phyloP scores from a whole-genome alignment of 768 basidiomycete genomes.

The Naganishia vishniacii region DNA sequence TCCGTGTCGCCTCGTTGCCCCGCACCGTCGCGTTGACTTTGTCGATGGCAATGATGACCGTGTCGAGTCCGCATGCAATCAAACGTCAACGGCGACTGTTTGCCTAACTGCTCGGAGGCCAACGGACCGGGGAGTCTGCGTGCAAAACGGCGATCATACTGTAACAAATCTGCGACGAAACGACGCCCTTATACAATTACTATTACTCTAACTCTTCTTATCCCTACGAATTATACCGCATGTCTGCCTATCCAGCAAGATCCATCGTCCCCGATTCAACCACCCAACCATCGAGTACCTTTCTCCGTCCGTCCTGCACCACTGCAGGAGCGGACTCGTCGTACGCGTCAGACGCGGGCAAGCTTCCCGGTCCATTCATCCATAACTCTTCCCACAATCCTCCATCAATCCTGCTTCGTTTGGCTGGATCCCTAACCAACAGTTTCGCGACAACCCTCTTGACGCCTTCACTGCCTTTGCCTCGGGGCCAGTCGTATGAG shows the following conservation, averaged over 20 bases:
- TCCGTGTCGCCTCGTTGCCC: too few species aligned
- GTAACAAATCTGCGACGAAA: too few species aligned
- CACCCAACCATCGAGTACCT: constrained; percentile 12
- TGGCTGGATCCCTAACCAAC: constrained; percentile 62
- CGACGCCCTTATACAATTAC: constrained; percentile 11
- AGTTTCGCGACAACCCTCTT: constrained; percentile 58
- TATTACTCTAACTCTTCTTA: background rate
- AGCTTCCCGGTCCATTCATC: constrained; percentile 49
- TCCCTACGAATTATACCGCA: too few species aligned
- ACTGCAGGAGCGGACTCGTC: background rate
- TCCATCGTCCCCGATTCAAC: background rate
- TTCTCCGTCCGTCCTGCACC: background rate
- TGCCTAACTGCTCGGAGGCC: too few species aligned
- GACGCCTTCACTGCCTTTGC: constrained; percentile 39
- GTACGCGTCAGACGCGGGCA: constrained; percentile 14
- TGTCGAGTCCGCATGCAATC: too few species aligned
- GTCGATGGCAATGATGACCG: too few species aligned
- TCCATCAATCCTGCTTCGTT: constrained; percentile 57
- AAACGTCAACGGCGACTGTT: too few species aligned
- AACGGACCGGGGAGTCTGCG: too few species aligned
- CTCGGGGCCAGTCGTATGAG: constrained; percentile 66
- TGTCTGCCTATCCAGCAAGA: background rate
- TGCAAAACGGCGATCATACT: too few species aligned
- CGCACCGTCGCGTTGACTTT: too few species aligned
- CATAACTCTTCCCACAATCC: constrained; percentile 61